phyloP scores from a whole-genome alignment of 2,329 filamentous ascomycete species.

The Phoma sp. region DNA sequence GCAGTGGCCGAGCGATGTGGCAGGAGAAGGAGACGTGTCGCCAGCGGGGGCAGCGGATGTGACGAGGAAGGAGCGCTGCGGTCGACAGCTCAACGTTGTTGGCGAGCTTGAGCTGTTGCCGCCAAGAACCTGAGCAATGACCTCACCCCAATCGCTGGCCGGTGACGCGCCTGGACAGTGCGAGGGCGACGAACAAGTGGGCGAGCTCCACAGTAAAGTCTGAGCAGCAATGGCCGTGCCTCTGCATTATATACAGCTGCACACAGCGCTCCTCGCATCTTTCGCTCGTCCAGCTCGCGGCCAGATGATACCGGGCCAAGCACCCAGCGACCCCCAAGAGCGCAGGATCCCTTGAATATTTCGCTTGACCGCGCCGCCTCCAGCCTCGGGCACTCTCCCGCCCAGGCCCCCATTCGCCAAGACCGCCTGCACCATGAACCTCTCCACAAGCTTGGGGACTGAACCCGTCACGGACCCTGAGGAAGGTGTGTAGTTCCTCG shows the following conservation, averaged over 20 bases:
- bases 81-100: not conserved
- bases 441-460: constrained; percentile 48
- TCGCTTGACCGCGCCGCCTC: constrained; percentile 8
- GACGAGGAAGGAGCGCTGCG: constrained; percentile 8
- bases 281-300: not conserved
- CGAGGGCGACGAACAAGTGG: constrained; percentile 11
- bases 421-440: constrained; percentile 25
- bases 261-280: not conserved
- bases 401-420: constrained; percentile 9
- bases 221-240: not conserved
- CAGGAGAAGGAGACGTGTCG: constrained; percentile 27
- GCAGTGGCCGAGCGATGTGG: constrained; percentile 8
- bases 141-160: constrained; percentile 8
- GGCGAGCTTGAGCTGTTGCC: constrained; percentile 18
- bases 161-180: constrained; percentile 15
- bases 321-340: constrained; percentile 5
- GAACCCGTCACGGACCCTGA: constrained; percentile 63
- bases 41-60: constrained; percentile 14
- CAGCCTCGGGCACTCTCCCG: not conserved
- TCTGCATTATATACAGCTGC: not conserved
- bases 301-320: constrained; percentile 7
- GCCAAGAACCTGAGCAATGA: constrained; percentile 30
- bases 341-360: constrained; percentile 1
- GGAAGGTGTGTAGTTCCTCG: constrained; percentile 59
- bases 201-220: constrained; percentile 11